A percentile compares a stretch with the other conserved stretches of the same genome.
Conservation (phyloP, 202 grass and related monocot species). For the Carex sylvatica region DNA sequence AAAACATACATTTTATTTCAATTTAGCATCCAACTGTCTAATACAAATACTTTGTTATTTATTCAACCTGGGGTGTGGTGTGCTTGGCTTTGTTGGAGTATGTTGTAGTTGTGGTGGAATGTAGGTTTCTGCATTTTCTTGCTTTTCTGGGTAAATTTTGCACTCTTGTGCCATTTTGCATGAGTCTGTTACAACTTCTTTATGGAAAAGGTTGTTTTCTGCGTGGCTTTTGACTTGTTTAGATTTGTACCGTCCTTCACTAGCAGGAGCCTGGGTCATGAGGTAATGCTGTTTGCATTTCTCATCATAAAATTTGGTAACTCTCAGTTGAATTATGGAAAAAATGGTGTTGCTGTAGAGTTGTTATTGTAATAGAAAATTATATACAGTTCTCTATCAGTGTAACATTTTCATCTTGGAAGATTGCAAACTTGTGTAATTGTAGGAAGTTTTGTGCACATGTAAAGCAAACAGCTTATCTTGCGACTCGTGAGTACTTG, state of each 20-base stretch:
- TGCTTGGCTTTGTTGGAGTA: neutral
- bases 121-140: conserved; percentile 3
- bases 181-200: neutral
- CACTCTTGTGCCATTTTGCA: neutral
- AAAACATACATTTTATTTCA: neutral
- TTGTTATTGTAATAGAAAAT: neutral
- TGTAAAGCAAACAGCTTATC: neutral
- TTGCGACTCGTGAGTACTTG: neutral
- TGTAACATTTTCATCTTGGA: conserved; percentile 1
- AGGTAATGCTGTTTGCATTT: neutral
- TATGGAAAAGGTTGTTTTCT: neutral
- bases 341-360: neutral
- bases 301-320: neutral
- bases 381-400: neutral
- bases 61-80: neutral
- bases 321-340: neutral
- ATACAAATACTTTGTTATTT: neutral
- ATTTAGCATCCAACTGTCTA: neutral
- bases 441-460: neutral
- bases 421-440: neutral
- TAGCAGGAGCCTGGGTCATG: neutral
- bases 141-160: neutral
- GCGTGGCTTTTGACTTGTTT: neutral
- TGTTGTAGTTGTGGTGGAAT: neutral
- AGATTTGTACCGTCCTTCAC: neutral